phyloP scores from a whole-genome alignment of 208 protist genomes.

The Trypanosoma mega region DNA sequence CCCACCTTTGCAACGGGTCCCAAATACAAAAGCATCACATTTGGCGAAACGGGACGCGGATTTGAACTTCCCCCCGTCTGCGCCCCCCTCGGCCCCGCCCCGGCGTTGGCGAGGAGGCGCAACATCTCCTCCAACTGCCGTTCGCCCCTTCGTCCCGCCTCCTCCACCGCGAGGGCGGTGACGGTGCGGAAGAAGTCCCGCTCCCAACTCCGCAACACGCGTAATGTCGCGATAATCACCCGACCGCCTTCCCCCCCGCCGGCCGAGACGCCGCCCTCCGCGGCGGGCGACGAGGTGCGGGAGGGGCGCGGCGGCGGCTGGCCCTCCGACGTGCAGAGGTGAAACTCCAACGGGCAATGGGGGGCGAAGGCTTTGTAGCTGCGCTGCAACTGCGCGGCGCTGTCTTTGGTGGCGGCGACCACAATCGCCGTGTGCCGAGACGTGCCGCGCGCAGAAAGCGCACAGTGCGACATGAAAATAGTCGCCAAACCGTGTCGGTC shows the following conservation, averaged over 20 bases:
- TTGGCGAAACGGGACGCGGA: slow-evolving; percentile 41
- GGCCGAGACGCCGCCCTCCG: too few relatives aligned
- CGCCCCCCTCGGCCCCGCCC: too few relatives aligned
- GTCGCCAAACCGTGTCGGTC: slow-evolving; percentile 51
- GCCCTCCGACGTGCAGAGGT: slow-evolving; percentile 8
- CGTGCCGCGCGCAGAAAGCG: slow-evolving; percentile 30
- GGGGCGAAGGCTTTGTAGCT: slow-evolving; percentile 14
- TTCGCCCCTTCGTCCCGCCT: slow-evolving; percentile 9
- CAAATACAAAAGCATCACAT: slow-evolving; percentile 43
- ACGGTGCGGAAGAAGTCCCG: slow-evolving; percentile 13
- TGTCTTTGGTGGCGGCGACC: slow-evolving; percentile 30
- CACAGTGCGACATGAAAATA: slow-evolving; percentile 54
- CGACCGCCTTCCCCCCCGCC: background rate
- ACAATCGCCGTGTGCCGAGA: slow-evolving; percentile 30
- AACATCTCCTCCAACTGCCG: slow-evolving; percentile 23
- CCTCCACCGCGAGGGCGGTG: slow-evolving; percentile 21
- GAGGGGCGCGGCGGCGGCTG: slow-evolving; percentile 8
- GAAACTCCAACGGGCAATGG: slow-evolving; percentile 11
- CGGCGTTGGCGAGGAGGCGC: background rate
- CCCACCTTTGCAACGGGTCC: slow-evolving; percentile 42
- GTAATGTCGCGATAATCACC: slow-evolving; percentile 23
- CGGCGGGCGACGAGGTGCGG: background rate
- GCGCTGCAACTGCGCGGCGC: slow-evolving; percentile 19
- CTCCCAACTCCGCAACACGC: slow-evolving; percentile 17
- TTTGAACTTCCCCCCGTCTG: too few relatives aligned